phyloP scores from a whole-genome alignment of 495 filamentous ascomycete species.

The Aspergillus diversus region DNA sequence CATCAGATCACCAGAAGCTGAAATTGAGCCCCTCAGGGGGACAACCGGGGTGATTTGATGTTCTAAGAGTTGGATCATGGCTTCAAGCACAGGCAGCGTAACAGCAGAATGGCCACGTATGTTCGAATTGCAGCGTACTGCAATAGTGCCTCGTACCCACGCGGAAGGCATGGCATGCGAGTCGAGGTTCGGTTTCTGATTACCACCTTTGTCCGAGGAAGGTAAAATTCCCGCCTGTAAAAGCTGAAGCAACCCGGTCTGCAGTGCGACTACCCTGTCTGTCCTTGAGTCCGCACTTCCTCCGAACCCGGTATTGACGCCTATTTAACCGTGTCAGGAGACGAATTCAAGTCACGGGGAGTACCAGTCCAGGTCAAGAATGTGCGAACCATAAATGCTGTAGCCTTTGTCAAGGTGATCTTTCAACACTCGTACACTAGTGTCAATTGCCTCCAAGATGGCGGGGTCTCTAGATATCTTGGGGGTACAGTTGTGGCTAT shows the following conservation, averaged over 20 bases:
- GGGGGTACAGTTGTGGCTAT: slow-evolving; percentile 24
- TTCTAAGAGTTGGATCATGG: slow-evolving; percentile 49
- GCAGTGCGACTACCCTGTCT: slow-evolving; percentile 46
- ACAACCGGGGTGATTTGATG: slow-evolving; percentile 55
- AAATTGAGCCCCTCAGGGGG: slow-evolving; percentile 62
- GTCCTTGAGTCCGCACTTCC: slow-evolving; percentile 63
- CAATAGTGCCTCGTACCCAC: slow-evolving; percentile 60
- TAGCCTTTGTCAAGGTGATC: slow-evolving; percentile 24
- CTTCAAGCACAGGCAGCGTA: slow-evolving; percentile 50
- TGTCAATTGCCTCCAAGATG: slow-evolving; percentile 20
- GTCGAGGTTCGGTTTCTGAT: slow-evolving; percentile 25
- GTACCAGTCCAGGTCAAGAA: not conserved
- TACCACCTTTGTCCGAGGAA: slow-evolving; percentile 27
- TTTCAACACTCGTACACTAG: slow-evolving; percentile 25
- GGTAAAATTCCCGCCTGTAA: slow-evolving; percentile 56
- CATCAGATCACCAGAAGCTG: slow-evolving; percentile 65
- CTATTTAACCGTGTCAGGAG: slow-evolving; percentile 24
- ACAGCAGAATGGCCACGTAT: slow-evolving; percentile 63
- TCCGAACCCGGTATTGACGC: slow-evolving; percentile 71
- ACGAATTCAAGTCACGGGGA: not conserved
- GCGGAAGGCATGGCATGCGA: slow-evolving; percentile 49
- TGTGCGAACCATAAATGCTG: slow-evolving; percentile 26
- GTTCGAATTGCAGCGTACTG: slow-evolving; percentile 59
- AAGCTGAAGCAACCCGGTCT: slow-evolving; percentile 55
- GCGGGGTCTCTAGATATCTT: slow-evolving; percentile 21